Base-by-base conservation (phyloP, 73 alveolate genomes). In the Paramecium sonneborni region DNA sequence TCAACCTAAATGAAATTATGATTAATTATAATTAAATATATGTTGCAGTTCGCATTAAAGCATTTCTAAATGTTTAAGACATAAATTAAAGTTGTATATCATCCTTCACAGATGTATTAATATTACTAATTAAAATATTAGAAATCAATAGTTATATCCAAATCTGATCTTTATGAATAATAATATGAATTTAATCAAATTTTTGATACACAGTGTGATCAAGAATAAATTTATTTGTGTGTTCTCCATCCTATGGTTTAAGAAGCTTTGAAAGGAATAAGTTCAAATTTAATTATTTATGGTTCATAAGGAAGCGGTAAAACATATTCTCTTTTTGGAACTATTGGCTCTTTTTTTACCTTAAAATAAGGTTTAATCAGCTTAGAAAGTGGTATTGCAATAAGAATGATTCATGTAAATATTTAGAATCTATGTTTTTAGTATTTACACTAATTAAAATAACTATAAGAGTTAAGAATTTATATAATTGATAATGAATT, bases 1-100 rank as follows among this genome's bases (percentile, higher is more conserved):
- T 34, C 86, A 34, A 72, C 86, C 86, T 72, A 35, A 72, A 72
- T 72, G 86, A 72, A 35, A 72, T 72, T 62, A 72, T 72, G 67
- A 72, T 35, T 72, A 72, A 72, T 72, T 35, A 72, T 72, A 72
- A 38, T 72, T 72, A 72, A 72, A 35, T 72, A 72, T 14, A 72
- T 15, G 86, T 72, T 28, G 86, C 41, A 15, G 41, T 37, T 18
- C 30, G 37, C 2, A 6, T 72, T 9, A n/a, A 28, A 18, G 68
- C 68, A 0, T 11, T 23, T 38, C 67, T 38, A 72, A 32, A 32
- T 35, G 2, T 2, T 7, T 34, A 8, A 32, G 35, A 70, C 41
- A 38, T 30, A 32, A 11, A 1, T 9, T 26, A 34, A 20, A 6
- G 18, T 18, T 11, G 55, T 14, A 12, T 32, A 28, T 24, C 26